These are phyloP conservation scores for Chlorella ohadii DNA, from an alignment of 139 green algal species.

Conservation along the genomic window DNA sequence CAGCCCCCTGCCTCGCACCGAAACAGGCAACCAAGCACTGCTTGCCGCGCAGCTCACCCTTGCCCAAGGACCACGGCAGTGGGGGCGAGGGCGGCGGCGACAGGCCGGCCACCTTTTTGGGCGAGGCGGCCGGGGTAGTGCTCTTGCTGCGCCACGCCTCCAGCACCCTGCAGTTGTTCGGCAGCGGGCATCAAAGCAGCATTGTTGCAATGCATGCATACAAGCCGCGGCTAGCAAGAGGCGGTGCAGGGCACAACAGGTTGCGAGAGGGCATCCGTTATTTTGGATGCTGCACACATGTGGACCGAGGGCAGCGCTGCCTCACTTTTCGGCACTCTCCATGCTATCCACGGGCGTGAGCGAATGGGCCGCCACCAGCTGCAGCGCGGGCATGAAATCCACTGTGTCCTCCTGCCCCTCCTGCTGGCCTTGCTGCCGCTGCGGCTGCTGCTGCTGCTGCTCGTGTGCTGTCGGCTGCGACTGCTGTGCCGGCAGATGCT, in stretches of 20 bases:
- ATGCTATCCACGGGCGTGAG: slow-evolving; percentile 12
- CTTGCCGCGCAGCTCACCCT: no score
- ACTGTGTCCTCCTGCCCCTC: background rate
- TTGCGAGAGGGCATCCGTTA: no score
- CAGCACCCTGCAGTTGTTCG: slow-evolving; percentile 29
- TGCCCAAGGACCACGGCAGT: background rate
- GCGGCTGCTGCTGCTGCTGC: background rate
- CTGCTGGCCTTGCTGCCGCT: background rate
- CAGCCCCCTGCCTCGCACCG: no score
- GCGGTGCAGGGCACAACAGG: no score
- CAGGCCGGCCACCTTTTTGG: slow-evolving; percentile 10
- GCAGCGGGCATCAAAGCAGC: no score
- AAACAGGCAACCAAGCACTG: no score
- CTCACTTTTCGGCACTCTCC: slow-evolving; percentile 45
- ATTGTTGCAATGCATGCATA: no score
- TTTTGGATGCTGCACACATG: no score
- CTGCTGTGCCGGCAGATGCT: background rate
- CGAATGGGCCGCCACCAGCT: background rate
- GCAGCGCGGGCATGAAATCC: slow-evolving; percentile 12
- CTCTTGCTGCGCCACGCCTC: slow-evolving; percentile 50
- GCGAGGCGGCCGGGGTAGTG: slow-evolving; percentile 37
- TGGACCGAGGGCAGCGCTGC: no score
- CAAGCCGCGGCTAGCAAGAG: no score
- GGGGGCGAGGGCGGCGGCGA: background rate
- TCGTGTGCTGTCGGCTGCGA: background rate